phyloP scores from a whole-genome alignment of 106 monocot genomes.

The Iris macrosiphon region DNA sequence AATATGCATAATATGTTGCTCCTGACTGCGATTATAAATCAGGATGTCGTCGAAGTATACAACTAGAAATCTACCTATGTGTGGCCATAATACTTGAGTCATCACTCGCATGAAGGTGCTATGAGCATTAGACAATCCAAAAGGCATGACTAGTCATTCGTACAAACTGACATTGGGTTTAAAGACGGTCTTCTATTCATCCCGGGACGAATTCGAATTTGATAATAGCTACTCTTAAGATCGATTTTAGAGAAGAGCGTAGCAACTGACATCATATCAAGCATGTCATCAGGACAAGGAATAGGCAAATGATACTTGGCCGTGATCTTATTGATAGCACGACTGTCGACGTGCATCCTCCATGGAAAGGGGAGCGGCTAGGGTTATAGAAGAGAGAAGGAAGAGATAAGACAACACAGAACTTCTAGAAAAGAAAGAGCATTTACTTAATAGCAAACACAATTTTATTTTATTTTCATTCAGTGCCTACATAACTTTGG shows the following conservation, averaged over 20 bases:
- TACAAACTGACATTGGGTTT: not conserved
- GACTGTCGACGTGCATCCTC: not conserved
- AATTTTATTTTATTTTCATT: too few species aligned
- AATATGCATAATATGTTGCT: not conserved
- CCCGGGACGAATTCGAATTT: not conserved
- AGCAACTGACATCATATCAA: not conserved
- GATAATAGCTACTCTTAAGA: not conserved
- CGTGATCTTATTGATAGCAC: not conserved
- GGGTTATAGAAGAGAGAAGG: too few species aligned
- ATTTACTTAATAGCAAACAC: too few species aligned
- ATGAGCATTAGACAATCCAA: not conserved
- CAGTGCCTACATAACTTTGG: too few species aligned
- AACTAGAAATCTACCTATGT: slow-evolving; percentile 1
- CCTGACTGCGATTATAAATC: not conserved
- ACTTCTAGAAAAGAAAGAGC: too few species aligned
- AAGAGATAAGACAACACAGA: too few species aligned
- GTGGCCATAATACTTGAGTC: not conserved
- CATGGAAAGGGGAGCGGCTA: too few species aligned
- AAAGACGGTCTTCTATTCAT: not conserved
- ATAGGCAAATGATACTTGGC: not conserved
- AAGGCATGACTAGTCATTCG: slow-evolving; percentile 1
- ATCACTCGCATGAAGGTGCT: slow-evolving; percentile 2
- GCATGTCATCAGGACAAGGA: not conserved
- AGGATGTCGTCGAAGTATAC: slow-evolving; percentile 17
- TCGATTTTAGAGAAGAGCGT: not conserved